Base-by-base conservation (phyloP, 2,329 filamentous ascomycete species). In the Trichoderma endophyticum region DNA sequence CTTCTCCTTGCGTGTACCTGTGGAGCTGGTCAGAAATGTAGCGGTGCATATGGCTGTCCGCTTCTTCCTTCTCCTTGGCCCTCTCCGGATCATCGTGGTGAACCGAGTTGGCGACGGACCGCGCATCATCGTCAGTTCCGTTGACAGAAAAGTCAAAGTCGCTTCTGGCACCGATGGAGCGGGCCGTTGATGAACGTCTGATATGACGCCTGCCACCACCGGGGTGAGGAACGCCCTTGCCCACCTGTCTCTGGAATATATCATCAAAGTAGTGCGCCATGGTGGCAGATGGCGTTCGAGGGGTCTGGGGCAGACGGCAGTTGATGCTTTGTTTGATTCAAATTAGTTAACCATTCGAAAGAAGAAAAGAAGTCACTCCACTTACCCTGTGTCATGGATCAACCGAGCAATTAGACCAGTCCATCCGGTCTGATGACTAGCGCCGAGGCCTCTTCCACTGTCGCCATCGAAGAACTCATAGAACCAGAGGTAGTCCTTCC, bases 381-480 rank as follows among this genome's bases (percentile, higher is more conserved):
- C 91, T 85, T 90, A 96, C 93, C 95, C 95, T 76, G 95, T 98
- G 79, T 98, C 96, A 77, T 98, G 95, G 73, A 98, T 98, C 89
- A 98, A 93, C 82, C 97, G 95, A 30, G 95, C 95, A 80, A 98
- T 94, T 76, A 98, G 83, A 28, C 95, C 95, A 48, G 95, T 98
- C 95, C 96, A 98, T 64, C 95, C 95, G 79, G 94, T 97, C 82
- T 98, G 96, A 82, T 98, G 96, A 62, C 91, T 95, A 48, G 95
- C 94, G 71, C 95, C 95, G 1, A 98, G 87, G 18, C 96, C 95
- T 75, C 94, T 92, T 15, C 95, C 95, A 65, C 87, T 91, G 80
- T 98, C 95, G 51, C 94, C 95, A 79, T 98, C 95, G 79, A 98
- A 98, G 86, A 97, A 98, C 81, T 98, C 95, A 80, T 97, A 92